phyloP scores from a whole-genome alignment of 1,139 yeast species.

The Suhomyces guaymorum region DNA sequence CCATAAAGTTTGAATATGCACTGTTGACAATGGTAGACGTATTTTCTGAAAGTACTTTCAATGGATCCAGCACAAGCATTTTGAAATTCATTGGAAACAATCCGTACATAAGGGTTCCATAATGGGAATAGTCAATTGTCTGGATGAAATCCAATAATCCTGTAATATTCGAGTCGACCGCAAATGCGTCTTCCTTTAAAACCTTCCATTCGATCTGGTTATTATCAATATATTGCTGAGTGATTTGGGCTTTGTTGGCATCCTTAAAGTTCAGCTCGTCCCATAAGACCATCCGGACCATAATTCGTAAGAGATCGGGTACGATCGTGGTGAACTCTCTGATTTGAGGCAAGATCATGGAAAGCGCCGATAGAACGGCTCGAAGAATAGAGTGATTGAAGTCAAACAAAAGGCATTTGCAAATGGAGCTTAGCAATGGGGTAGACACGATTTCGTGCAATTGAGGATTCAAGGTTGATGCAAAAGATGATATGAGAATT shows the following conservation, averaged over 20 bases:
- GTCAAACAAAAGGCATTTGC: slow-evolving; percentile 48
- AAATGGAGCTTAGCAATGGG: slow-evolving; percentile 19
- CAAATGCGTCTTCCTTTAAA: slow-evolving; percentile 1
- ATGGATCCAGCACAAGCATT: slow-evolving; percentile 46
- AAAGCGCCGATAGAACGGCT: slow-evolving; percentile 44
- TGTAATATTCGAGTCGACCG: not conserved
- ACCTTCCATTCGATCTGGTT: slow-evolving; percentile 1
- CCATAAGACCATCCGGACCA: slow-evolving; percentile 45
- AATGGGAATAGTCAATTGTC: slow-evolving; percentile 21
- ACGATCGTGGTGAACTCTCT: slow-evolving; percentile 34
- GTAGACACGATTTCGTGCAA: not conserved
- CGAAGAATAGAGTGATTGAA: slow-evolving; percentile 43
- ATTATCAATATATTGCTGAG: slow-evolving; percentile 1
- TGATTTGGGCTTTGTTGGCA: not conserved
- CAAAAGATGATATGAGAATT: slow-evolving; percentile 31
- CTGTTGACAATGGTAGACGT: slow-evolving; percentile 16
- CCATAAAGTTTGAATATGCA: slow-evolving; percentile 8
- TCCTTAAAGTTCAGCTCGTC: slow-evolving; percentile 13
- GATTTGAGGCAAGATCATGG: slow-evolving; percentile 59
- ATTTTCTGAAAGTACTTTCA: slow-evolving; percentile 17
- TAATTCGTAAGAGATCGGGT: slow-evolving; percentile 48
- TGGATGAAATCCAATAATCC: not conserved
- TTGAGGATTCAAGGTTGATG: slow-evolving; percentile 16
- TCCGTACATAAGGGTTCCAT: slow-evolving; percentile 55
- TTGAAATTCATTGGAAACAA: slow-evolving; percentile 57